Conservation (phyloP, 1,284 basidiomycete species). For the Golubevia pallescens region DNA sequence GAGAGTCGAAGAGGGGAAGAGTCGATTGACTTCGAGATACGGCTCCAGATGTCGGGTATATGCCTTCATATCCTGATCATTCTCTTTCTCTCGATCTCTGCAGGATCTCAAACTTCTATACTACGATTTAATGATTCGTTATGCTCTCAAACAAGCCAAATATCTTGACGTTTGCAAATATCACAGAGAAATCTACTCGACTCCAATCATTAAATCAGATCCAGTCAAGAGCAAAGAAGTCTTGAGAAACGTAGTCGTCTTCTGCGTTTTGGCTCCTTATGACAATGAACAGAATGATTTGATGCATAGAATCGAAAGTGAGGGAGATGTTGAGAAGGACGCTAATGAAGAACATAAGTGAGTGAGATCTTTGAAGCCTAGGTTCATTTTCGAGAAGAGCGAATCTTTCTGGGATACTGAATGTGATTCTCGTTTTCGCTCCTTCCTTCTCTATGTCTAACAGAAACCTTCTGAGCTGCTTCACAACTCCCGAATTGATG, state of each 20-base stretch:
- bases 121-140: slow-evolving; percentile 94
- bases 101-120: slow-evolving; percentile 95
- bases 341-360: slow-evolving; percentile 87
- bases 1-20: too few species aligned
- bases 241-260: slow-evolving; percentile 82
- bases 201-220: slow-evolving; percentile 82
- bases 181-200: slow-evolving; percentile 96
- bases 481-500: slow-evolving; percentile 94
- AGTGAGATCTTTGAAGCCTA: slow-evolving; percentile 58
- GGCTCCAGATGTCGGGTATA: too few species aligned
- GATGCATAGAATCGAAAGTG: slow-evolving; percentile 82
- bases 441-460: too few species aligned
- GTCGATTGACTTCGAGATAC: too few species aligned
- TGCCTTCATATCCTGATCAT: too few species aligned
- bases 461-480: slow-evolving; percentile 94
- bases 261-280: slow-evolving; percentile 88
- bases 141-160: slow-evolving; percentile 80
- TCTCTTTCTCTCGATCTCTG: not conserved
- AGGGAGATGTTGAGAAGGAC: slow-evolving; percentile 72
- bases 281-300: slow-evolving; percentile 98
- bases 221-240: slow-evolving; percentile 39
- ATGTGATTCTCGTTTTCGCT: too few species aligned
- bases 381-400: not conserved
- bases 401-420: too few species aligned
- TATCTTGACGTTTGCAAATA: slow-evolving; percentile 95